phyloP scores from a whole-genome alignment of 495 filamentous ascomycete genomes.

The Penicillium cataractarum region DNA sequence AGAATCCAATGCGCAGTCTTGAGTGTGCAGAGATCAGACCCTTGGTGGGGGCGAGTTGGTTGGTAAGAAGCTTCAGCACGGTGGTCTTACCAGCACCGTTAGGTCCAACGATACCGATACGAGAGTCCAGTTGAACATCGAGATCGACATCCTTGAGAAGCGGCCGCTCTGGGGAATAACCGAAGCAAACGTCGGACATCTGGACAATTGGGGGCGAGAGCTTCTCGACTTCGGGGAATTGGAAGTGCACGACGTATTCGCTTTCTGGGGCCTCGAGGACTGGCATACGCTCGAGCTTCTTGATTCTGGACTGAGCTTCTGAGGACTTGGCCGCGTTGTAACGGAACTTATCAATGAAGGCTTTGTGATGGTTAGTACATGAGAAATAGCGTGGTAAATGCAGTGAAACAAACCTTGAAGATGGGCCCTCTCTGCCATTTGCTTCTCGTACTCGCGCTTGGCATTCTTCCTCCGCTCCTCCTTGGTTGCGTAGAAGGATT shows the following conservation, averaged over 20 bases:
- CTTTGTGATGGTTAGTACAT: slow-evolving; percentile 34
- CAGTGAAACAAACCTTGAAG: slow-evolving; percentile 57
- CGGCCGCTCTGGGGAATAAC: slow-evolving; percentile 78
- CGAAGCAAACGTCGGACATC: slow-evolving; percentile 91
- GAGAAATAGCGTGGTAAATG: not conserved
- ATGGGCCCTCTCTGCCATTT: slow-evolving; percentile 91
- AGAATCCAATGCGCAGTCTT: slow-evolving; percentile 89
- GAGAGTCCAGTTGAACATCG: slow-evolving; percentile 95
- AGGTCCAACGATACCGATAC: slow-evolving; percentile 97
- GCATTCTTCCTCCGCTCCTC: slow-evolving; percentile 97
- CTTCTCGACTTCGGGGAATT: slow-evolving; percentile 97
- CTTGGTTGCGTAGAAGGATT: slow-evolving; percentile 96
- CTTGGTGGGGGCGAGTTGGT: slow-evolving; percentile 73
- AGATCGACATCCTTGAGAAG: slow-evolving; percentile 87
- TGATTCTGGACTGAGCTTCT: slow-evolving; percentile 96
- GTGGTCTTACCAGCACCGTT: slow-evolving; percentile 99
- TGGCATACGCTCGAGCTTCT: slow-evolving; percentile 97
- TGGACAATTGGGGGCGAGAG: slow-evolving; percentile 97
- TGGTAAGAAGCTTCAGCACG: slow-evolving; percentile 90
- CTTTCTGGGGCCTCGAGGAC: slow-evolving; percentile 86
- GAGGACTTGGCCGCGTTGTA: slow-evolving; percentile 99
- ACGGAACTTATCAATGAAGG: slow-evolving; percentile 99
- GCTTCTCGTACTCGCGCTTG: slow-evolving; percentile 97
- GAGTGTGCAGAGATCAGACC: slow-evolving; percentile 87
- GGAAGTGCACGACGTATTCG: slow-evolving; percentile 97